Percentiles rank a stretch among this genome's conserved stretches.
These are phyloP conservation scores for Stromatinia cepivora DNA, from an alignment of 2,329 filamentous ascomycete species.

Conservation along the genomic window DNA sequence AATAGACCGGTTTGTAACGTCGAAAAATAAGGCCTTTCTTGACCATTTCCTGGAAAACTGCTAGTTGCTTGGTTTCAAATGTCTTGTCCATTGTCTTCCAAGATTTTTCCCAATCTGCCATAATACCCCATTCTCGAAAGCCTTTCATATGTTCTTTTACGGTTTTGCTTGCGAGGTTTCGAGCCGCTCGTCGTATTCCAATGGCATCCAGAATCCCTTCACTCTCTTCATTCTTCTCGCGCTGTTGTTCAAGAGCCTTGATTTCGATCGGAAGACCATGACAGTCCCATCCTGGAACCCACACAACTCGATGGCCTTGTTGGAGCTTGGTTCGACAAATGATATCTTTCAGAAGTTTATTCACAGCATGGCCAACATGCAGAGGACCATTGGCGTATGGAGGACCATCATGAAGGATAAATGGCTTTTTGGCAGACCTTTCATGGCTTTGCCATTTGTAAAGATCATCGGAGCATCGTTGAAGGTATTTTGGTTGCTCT, in stretches of 20 bases:
- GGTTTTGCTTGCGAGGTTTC: slow-evolving; percentile 65
- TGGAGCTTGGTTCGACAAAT: slow-evolving; percentile 79
- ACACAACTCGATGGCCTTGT: slow-evolving; percentile 71
- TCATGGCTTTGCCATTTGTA: slow-evolving; percentile 76
- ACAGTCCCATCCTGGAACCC: slow-evolving; percentile 95
- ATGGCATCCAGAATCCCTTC: slow-evolving; percentile 50
- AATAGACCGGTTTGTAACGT: slow-evolving; percentile 80
- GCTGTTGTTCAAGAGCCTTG: slow-evolving; percentile 66
- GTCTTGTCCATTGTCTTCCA: slow-evolving; percentile 78
- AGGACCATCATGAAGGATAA: slow-evolving; percentile 90
- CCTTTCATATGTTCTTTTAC: slow-evolving; percentile 71
- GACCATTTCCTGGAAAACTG: slow-evolving; percentile 74
- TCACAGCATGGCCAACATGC: slow-evolving; percentile 91
- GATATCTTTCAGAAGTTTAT: slow-evolving; percentile 96
- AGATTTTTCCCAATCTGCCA: slow-evolving; percentile 75
- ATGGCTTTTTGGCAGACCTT: slow-evolving; percentile 49
- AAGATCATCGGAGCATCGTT: slow-evolving; percentile 79
- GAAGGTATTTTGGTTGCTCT: slow-evolving; percentile 60
- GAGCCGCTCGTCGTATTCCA: slow-evolving; percentile 64
- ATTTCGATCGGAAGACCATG: slow-evolving; percentile 96
- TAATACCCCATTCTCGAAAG: slow-evolving; percentile 73
- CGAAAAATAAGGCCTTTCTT: slow-evolving; percentile 73
- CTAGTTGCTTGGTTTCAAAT: slow-evolving; percentile 74
- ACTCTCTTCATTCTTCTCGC: slow-evolving; percentile 30
- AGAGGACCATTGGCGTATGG: slow-evolving; percentile 93